These are phyloP conservation scores for Tricholoma matsutake DNA, from an alignment of 768 basidiomycete species.

Conservation along the genomic window DNA sequence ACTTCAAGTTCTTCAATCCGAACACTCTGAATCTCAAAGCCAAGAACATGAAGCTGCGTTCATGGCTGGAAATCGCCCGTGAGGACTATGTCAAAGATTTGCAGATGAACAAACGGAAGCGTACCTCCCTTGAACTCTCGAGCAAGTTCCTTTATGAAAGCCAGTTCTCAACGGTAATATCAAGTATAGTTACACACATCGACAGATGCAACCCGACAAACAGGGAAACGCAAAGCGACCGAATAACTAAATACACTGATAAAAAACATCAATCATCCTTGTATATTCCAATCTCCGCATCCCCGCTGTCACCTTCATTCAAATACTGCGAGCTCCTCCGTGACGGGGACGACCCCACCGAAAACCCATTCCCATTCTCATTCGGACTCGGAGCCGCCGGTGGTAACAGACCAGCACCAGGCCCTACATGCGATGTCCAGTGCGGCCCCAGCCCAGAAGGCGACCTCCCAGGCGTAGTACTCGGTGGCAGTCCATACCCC, in stretches of 20 bases:
- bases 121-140: too few relatives aligned
- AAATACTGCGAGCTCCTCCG: not conserved
- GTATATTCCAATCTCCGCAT: not conserved
- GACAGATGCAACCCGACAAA: not conserved
- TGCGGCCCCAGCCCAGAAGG: constrained; percentile 11
- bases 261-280: not conserved
- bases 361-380: constrained; percentile 24
- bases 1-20: too few relatives aligned
- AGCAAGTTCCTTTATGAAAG: too few relatives aligned
- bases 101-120: too few relatives aligned
- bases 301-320: not conserved
- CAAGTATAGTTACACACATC: not conserved
- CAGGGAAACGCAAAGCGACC: not conserved
- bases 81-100: too few relatives aligned
- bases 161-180: too few relatives aligned
- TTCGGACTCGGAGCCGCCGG: constrained; percentile 26
- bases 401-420: not conserved
- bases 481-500: constrained; percentile 6
- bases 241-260: not conserved
- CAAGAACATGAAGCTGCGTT: too few relatives aligned
- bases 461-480: constrained; percentile 11
- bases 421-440: constrained; percentile 12
- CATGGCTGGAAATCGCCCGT: too few relatives aligned
- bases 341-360: constrained; percentile 21
- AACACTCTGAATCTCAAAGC: too few relatives aligned